Conservation (phyloP, 371 early-diverging fungal genomes). For the Mortierella sp. region DNA sequence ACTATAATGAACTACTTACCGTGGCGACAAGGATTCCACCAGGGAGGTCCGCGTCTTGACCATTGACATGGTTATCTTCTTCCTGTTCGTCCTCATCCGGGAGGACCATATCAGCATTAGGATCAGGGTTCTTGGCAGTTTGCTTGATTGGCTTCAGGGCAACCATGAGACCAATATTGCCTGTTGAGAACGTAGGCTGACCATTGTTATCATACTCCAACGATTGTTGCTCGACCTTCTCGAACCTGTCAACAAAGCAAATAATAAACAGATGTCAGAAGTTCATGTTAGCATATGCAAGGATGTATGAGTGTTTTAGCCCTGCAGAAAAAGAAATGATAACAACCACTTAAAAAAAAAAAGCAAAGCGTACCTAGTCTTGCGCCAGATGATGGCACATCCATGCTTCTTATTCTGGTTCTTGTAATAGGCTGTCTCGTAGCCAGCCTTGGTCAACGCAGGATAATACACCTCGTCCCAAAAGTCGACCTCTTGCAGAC, state of each 20-base stretch:
- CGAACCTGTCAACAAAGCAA: conserved; percentile 41
- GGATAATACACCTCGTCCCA: conserved; percentile 57
- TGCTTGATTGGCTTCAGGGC: conserved; percentile 50
- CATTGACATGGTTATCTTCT: conserved; percentile 41
- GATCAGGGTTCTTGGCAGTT: conserved; percentile 43
- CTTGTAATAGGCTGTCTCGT: conserved; percentile 45
- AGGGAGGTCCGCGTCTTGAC: neutral
- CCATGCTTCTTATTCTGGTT: conserved; percentile 56
- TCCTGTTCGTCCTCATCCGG: conserved; percentile 26
- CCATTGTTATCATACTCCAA: conserved; percentile 66
- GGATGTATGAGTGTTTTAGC: neutral
- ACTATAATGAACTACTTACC: conserved; percentile 19
- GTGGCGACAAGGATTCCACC: conserved; percentile 56
- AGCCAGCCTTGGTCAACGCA: conserved; percentile 51
- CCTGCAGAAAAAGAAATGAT: too few relatives aligned
- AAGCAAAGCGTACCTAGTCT: conserved; percentile 29
- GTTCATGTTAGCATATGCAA: neutral
- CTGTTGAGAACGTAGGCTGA: conserved; percentile 65
- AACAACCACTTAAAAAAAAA: neutral
- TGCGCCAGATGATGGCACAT: conserved; percentile 56
- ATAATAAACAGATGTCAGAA: neutral
- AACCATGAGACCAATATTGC: conserved; percentile 67
- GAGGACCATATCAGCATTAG: conserved; percentile 56
- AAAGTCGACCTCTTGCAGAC: conserved; percentile 66
- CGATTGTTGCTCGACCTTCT: conserved; percentile 52